Evolutionary conservation across 1,139 yeast species (phyloP).

Genomic region (Meyerozyma elateridarum): DNA sequence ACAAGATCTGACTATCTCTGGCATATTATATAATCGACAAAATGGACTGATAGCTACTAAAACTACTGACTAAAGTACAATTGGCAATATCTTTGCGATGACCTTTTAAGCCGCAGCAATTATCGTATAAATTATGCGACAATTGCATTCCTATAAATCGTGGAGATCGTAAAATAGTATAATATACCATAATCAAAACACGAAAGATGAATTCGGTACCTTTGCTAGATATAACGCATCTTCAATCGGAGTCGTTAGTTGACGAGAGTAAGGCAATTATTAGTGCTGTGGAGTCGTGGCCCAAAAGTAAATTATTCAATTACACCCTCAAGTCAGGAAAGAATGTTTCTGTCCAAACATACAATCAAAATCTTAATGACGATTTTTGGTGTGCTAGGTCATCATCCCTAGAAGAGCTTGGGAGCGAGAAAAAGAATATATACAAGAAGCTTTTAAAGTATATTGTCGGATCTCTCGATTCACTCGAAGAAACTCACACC

Average conservation of each 20-base stretch:
- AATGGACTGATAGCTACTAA: no score
- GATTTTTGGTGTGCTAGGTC: slow-evolving; percentile 21
- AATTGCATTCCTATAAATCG: no score
- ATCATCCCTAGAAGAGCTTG: slow-evolving; percentile 15
- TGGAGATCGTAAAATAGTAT: no score
- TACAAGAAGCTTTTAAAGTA: slow-evolving; percentile 7
- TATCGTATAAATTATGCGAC: no score
- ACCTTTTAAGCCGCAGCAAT: no score
- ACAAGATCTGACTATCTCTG: no score
- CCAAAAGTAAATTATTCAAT: slow-evolving; percentile 10
- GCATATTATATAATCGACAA: no score
- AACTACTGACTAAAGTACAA: no score
- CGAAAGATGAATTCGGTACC: slow-evolving; percentile 9
- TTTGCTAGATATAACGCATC: slow-evolving; percentile 5
- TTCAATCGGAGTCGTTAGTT: slow-evolving; percentile 6
- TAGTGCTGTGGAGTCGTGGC: slow-evolving; percentile 13
- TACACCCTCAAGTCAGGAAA: slow-evolving; percentile 7
- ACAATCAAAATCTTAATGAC: slow-evolving; percentile 14
- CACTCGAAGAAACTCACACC: slow-evolving; percentile 12
- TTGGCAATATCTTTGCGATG: no score
- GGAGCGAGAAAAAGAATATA: slow-evolving; percentile 6
- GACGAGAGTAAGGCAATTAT: slow-evolving; percentile 8
- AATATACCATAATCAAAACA: no score
- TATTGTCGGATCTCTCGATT: slow-evolving; percentile 13
- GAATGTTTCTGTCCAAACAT: slow-evolving; percentile 10